Base-by-base conservation (phyloP, 805 yeast species). In the Dipodascus geniculatus region DNA sequence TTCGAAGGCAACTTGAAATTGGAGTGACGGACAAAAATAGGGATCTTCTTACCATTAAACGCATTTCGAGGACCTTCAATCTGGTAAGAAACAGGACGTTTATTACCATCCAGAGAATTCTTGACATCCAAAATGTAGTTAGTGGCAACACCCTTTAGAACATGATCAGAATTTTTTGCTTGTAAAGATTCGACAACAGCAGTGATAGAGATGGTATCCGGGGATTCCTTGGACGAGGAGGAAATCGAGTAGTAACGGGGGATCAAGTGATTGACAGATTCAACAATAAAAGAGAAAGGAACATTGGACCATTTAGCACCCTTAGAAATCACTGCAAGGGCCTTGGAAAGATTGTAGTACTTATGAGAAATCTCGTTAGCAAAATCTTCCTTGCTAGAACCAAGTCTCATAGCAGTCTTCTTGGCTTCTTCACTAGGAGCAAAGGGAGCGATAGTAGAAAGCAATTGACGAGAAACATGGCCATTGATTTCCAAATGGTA, bases 211-310 rank as follows among this genome's bases (percentile, higher is more conserved):
- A 90, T 77, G 19, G 77, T 76, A 52, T 82, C 76, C 66, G 87
- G 87, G 63, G 87, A 93, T 54, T 81, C 76, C 52, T 80, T 68
- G 1, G 95, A 83, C 3, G 96, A 87, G 1, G 97, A 90, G 1
- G 97, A 90, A 60, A 91, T 91, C 22, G 98, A 91, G 71, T 91
- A 91, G 72, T 88, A 91, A 69, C 99, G 90, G 47, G 97, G 96
- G 68, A 85, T 95, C 64, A 93, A 73, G 61, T 81, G 86, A 48
- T 89, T 79, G 57, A 93, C 68, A 28, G 84, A 77, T 72, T 91
- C 99, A 61, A 90, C 74, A 42, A 93, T 69, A 64, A 90, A 87
- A 57, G 81, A 82, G 74, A 91, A 85, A 31, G 98, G 96, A 50
- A 91, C 85, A 16, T 68, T 62, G 14, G 66, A 60, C 98, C 98